phyloP scores from a whole-genome alignment of 139 green algal species.

The Picochlorum sp. region DNA sequence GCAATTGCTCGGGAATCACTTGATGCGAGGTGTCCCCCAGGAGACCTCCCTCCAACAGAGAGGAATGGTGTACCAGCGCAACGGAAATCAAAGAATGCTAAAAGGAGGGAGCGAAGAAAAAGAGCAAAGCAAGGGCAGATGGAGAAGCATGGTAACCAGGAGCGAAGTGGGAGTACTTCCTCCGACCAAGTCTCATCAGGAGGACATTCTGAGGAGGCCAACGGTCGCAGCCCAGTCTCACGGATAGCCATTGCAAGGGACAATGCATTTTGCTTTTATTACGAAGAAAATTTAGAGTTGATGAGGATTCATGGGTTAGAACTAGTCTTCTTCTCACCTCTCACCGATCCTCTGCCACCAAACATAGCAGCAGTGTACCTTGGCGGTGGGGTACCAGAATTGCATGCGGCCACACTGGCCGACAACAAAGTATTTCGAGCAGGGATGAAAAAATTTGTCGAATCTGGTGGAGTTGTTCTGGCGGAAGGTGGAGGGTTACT shows the following conservation, averaged over 20 bases:
- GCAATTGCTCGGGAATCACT: constrained; percentile 23
- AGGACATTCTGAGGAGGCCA: not conserved
- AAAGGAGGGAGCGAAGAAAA: too few species aligned
- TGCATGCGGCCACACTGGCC: constrained; percentile 51
- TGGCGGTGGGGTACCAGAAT: constrained; percentile 70
- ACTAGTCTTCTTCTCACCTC: constrained; percentile 82
- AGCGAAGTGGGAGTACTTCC: not conserved
- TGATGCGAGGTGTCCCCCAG: too few species aligned
- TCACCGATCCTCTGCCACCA: constrained; percentile 71
- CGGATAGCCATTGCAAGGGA: constrained; percentile 69
- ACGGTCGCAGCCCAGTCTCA: constrained; percentile 6
- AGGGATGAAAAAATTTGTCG: constrained; percentile 66
- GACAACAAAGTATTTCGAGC: constrained; percentile 52
- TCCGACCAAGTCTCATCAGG: not conserved
- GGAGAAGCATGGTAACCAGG: not conserved
- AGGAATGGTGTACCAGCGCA: too few species aligned
- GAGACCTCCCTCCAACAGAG: too few species aligned
- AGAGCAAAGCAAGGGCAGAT: too few species aligned
- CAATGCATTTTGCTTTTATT: constrained; percentile 78
- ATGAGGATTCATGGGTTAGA: constrained; percentile 59
- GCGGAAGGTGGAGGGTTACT: constrained; percentile 82
- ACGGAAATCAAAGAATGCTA: too few species aligned
- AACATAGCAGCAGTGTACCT: constrained; percentile 73
- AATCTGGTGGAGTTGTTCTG: constrained; percentile 77
- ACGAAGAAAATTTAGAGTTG: constrained; percentile 57